Evolutionary conservation across 2,329 filamentous ascomycete species (phyloP).

Genomic region (Paecilomyces formosus): DNA sequence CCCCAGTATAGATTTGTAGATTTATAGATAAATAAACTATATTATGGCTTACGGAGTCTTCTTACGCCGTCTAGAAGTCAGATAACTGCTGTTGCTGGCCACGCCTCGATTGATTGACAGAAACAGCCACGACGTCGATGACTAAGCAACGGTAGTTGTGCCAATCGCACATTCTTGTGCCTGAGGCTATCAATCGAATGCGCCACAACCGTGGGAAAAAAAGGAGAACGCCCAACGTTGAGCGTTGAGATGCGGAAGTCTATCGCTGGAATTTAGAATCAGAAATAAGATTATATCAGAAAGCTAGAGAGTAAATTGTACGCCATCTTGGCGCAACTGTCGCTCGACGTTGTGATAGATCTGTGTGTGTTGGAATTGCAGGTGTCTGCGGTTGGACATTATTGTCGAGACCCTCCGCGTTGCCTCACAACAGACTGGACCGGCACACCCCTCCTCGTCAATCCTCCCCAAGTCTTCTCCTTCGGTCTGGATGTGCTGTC

Average conservation of each 20-base stretch:
- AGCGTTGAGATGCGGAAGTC: not conserved
- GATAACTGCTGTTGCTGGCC: not conserved
- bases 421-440: not conserved
- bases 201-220: not conserved
- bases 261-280: not conserved
- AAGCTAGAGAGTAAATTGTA: not conserved
- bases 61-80: not conserved
- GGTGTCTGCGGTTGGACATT: not conserved
- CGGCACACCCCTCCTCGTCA: not conserved
- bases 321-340: not conserved
- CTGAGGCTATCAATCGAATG: not conserved
- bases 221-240: not conserved
- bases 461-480: not conserved
- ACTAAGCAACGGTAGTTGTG: not conserved
- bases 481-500: not conserved
- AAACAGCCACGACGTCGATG: not conserved
- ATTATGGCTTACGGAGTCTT: no score
- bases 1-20: no score
- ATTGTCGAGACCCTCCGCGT: not conserved
- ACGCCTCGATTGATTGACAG: not conserved
- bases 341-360: not conserved
- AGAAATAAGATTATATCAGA: not conserved
- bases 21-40: no score
- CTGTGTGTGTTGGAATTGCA: not conserved
- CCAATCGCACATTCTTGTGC: not conserved